Evolutionary conservation across 2,329 filamentous ascomycete genomes (phyloP).

Genomic region (Epichloe amarillans): DNA sequence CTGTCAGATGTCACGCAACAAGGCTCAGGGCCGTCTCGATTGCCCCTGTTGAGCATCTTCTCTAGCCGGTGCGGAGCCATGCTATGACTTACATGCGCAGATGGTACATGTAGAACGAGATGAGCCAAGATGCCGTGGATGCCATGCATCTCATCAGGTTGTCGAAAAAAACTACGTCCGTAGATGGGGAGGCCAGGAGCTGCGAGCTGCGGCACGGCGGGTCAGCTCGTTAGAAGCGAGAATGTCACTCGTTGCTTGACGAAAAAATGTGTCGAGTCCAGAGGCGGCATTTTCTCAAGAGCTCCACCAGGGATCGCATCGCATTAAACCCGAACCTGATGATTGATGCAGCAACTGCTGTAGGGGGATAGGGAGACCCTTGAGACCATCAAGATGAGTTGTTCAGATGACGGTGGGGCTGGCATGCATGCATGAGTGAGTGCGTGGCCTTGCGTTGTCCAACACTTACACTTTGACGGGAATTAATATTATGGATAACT

Average conservation of each 20-base stretch:
- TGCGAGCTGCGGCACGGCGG: slow-evolving; percentile 4
- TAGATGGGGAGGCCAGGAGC: neutral
- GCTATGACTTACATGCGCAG: slow-evolving; percentile 1
- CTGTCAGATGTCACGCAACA: neutral
- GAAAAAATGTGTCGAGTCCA: neutral
- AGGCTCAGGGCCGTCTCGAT: neutral
- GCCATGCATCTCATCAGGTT: slow-evolving; percentile 3
- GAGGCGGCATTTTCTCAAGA: neutral
- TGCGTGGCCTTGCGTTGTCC: slow-evolving; percentile 17
- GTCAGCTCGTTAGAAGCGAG: slow-evolving; percentile 6
- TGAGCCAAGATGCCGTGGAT: slow-evolving; percentile 5
- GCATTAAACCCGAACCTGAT: slow-evolving; percentile 1
- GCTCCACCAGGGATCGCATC: slow-evolving; percentile 3
- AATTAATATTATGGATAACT: too few species aligned
- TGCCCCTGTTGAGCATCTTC: neutral
- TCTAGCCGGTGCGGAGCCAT: neutral
- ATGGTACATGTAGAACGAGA: neutral
- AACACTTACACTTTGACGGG: slow-evolving; percentile 2
- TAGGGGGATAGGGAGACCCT: neutral
- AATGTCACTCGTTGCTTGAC: neutral
- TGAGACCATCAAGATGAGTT: neutral
- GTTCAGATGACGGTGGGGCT: slow-evolving; percentile 1
- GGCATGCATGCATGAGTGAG: slow-evolving; percentile 19
- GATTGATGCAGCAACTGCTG: neutral
- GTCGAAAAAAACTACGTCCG: too few species aligned